Percentiles rank a stretch among this genome's conserved stretches.
phyloP scores from a whole-genome alignment of 2,329 filamentous ascomycete species.

The Pseudopyricularia javanii region DNA sequence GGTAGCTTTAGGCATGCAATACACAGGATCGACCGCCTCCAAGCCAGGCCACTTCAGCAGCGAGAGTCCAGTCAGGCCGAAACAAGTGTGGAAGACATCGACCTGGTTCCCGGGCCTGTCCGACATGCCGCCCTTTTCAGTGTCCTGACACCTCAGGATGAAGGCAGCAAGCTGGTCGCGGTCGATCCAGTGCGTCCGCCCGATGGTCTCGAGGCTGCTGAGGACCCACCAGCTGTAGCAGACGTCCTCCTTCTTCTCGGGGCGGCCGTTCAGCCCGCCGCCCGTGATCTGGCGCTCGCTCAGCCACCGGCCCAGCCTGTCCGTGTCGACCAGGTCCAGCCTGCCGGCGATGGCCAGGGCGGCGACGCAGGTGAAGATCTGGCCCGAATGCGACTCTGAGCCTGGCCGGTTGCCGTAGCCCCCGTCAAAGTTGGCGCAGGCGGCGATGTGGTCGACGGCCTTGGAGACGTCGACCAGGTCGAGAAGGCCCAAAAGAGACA shows the following conservation, averaged over 20 bases:
- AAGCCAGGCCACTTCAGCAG: constrained; percentile 67
- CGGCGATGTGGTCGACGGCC: constrained; percentile 65
- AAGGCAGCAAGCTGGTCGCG: constrained; percentile 64
- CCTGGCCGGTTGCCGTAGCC: constrained; percentile 84
- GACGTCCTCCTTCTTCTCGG: constrained; percentile 91
- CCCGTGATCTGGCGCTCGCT: constrained; percentile 82
- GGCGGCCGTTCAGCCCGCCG: constrained; percentile 84
- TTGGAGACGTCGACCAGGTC: constrained; percentile 65
- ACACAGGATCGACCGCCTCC: constrained; percentile 74
- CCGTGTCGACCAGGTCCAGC: constrained; percentile 69
- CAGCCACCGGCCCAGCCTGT: constrained; percentile 78
- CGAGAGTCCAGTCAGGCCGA: constrained; percentile 79
- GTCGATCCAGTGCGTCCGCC: constrained; percentile 86
- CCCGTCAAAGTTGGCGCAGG: constrained; percentile 88
- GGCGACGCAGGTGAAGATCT: constrained; percentile 89
- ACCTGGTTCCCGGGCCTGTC: constrained; percentile 91
- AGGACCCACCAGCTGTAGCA: constrained; percentile 99
- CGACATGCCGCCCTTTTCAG: constrained; percentile 70
- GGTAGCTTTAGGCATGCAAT: constrained; percentile 65
- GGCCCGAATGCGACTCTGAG: constrained; percentile 87
- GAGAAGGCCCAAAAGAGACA: constrained; percentile 70
- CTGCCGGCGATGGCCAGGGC: constrained; percentile 74
- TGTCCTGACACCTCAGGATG: constrained; percentile 81
- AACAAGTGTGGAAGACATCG: constrained; percentile 91
- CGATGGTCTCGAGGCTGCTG: constrained; percentile 83